Evolutionary conservation across 495 filamentous ascomycete species (phyloP).

Genomic region (Aspergillus nidulans): DNA sequence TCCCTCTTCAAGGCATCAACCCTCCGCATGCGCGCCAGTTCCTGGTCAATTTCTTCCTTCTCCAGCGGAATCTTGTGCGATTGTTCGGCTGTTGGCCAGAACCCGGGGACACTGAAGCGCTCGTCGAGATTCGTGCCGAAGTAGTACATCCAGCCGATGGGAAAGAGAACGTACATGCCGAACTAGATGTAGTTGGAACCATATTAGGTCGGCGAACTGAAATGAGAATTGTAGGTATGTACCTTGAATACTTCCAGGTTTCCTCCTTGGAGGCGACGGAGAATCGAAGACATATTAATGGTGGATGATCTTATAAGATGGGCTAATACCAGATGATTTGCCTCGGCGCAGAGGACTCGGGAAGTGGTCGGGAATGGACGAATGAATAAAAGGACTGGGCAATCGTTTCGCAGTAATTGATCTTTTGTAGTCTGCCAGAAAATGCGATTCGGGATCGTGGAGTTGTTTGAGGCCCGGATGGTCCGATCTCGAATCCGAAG

Average conservation of each 20-base stretch:
- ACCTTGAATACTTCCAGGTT: conserved; percentile 98
- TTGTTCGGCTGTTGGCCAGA: conserved; percentile 87
- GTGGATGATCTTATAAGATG: neutral
- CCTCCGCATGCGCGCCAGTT: conserved; percentile 68
- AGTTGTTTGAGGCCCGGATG: neutral
- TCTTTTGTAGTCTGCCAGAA: too few species aligned
- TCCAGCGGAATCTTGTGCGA: conserved; percentile 88
- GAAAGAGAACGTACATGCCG: conserved; percentile 97
- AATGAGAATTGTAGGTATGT: conserved; percentile 17
- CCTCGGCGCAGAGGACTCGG: too few species aligned
- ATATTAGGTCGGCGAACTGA: neutral
- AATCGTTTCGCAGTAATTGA: too few species aligned
- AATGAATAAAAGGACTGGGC: neutral
- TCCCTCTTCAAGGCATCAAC: conserved; percentile 39
- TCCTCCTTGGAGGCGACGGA: conserved; percentile 58
- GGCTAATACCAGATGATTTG: neutral
- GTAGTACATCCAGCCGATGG: conserved; percentile 99
- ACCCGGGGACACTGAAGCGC: conserved; percentile 79
- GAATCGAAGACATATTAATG: conserved; percentile 30
- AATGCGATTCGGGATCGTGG: neutral
- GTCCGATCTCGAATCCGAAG: conserved; percentile 1
- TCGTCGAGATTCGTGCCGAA: conserved; percentile 97
- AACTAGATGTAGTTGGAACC: conserved; percentile 53
- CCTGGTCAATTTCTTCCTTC: conserved; percentile 75
- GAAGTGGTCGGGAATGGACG: neutral